Percentiles rank a stretch among this genome's conserved stretches.
Evolutionary conservation across 2,329 filamentous ascomycete species (phyloP).

Genomic region (Sarocladium strictum): DNA sequence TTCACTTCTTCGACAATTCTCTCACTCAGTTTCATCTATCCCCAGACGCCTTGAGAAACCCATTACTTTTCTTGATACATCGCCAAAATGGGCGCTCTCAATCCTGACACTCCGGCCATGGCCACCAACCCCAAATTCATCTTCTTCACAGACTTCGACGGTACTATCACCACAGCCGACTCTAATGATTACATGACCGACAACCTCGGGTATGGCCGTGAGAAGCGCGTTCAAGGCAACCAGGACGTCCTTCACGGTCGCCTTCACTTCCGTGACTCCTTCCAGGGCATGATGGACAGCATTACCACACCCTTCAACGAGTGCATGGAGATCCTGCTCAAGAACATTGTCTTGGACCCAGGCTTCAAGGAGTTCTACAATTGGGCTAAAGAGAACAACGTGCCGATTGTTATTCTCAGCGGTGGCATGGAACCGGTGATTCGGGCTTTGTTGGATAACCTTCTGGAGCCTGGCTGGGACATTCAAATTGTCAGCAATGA

Average conservation of each 20-base stretch:
- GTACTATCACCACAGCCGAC: constrained; percentile 76
- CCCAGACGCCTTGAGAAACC: neutral
- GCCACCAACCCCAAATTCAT: constrained; percentile 76
- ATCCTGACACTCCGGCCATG: constrained; percentile 48
- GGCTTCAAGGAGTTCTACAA: constrained; percentile 82
- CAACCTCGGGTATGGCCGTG: constrained; percentile 77
- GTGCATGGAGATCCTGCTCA: constrained; percentile 71
- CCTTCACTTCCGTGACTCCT: constrained; percentile 75
- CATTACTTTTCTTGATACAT: neutral
- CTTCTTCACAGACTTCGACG: constrained; percentile 99
- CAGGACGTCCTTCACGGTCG: constrained; percentile 66
- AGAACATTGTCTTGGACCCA: constrained; percentile 85
- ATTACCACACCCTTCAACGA: constrained; percentile 73
- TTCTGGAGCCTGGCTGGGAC: constrained; percentile 62
- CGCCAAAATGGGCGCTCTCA: constrained; percentile 35
- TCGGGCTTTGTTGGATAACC: constrained; percentile 69
- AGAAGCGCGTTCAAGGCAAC: constrained; percentile 67
- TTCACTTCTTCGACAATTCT: neutral
- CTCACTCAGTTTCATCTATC: neutral
- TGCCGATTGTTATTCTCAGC: constrained; percentile 87
- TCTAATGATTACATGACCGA: constrained; percentile 74
- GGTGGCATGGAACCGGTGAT: constrained; percentile 94
- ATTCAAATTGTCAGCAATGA: constrained; percentile 91
- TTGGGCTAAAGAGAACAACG: constrained; percentile 74
- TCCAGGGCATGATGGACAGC: constrained; percentile 88